Evolutionary conservation across 306 rosid species (phyloP), one percentile per base, ranked within the genome.

Genomic region (Boehmeria nivea): DNA sequence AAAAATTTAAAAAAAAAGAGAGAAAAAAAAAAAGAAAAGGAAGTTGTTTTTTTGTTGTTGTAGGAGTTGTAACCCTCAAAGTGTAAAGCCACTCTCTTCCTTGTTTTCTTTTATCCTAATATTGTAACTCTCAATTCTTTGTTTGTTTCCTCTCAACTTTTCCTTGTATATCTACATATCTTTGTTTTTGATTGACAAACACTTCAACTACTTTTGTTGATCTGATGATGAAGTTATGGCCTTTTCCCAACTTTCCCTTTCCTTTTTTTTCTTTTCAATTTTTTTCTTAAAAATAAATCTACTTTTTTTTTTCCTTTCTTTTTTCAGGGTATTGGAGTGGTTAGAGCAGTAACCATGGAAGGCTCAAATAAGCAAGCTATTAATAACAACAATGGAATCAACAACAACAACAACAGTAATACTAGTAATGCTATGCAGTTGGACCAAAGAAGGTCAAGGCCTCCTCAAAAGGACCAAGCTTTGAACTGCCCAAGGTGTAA

Each of bases 401-500:
- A 40, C 81, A 49, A 12, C n/a, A 49, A 49, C 33, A 49, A 12
- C 31, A 48, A 12, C 33, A 49, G 1, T 23, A 20, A 23, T 12
- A 49, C 26, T 5, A 34, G 28, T 54, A 34, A 34, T 17, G 7
- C 6, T 48, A 65, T 69, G n/a, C n/a, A n/a, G 51, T 3, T 74
- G 43, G 97, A 89, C 23, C 56, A 51, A 54, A 84, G 90, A 72
- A n/a, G 45, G 17, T 67, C 89, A 67, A 84, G 86, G 56, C 88
- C 95, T 4, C 88, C 95, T 4, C 76, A 68, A 37, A 87, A 85
- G 66, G 95, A 91, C 72, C 93, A 84, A 81, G 85, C 84, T 51
- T 60, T 93, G 75, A 93, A 81, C 60, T 93, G 99, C 23, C 99
- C 99, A 65, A 75, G 99, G 84, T 93, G 99, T 79, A 93, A 83